Evolutionary conservation across 805 yeast genomes (phyloP).

Genomic region (Zygoascus biomembranicola): DNA sequence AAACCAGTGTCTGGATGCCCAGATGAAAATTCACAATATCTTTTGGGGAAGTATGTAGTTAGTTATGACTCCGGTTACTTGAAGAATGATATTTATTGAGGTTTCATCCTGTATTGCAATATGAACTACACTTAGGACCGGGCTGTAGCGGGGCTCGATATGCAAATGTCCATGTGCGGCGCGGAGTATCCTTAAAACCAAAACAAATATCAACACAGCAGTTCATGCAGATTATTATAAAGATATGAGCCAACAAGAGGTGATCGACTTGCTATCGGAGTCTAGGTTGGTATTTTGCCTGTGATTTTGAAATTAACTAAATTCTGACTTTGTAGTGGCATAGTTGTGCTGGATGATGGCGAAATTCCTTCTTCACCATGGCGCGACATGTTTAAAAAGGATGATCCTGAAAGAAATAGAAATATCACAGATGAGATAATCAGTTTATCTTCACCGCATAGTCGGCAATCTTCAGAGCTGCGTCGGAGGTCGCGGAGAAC

Average conservation of each 20-base stretch:
- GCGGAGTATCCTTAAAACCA: too few relatives aligned
- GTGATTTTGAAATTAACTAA: too few relatives aligned
- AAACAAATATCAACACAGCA: background rate
- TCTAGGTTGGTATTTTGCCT: background rate
- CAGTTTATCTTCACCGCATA: background rate
- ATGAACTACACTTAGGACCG: too few relatives aligned
- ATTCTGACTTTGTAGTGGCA: background rate
- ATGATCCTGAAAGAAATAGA: background rate
- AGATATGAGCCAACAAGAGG: background rate
- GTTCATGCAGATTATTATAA: too few relatives aligned
- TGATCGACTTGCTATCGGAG: background rate
- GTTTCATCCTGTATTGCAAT: too few relatives aligned
- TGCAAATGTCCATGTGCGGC: too few relatives aligned
- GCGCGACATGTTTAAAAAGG: background rate
- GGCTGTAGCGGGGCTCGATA: too few relatives aligned
- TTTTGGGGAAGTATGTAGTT: constrained; percentile 10
- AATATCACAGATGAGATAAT: background rate
- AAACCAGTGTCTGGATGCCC: constrained; percentile 11
- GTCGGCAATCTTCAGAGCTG: background rate
- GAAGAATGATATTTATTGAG: too few relatives aligned
- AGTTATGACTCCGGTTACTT: background rate
- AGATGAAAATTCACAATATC: constrained; percentile 14
- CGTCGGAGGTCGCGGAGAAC: background rate
- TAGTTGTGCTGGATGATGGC: background rate
- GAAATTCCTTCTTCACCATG: background rate